Percentiles rank a stretch among this genome's conserved stretches.
These are phyloP conservation scores for Sugiyamaella xylanicola DNA, from an alignment of 1,139 yeast genomes.

Conservation along the genomic window DNA sequence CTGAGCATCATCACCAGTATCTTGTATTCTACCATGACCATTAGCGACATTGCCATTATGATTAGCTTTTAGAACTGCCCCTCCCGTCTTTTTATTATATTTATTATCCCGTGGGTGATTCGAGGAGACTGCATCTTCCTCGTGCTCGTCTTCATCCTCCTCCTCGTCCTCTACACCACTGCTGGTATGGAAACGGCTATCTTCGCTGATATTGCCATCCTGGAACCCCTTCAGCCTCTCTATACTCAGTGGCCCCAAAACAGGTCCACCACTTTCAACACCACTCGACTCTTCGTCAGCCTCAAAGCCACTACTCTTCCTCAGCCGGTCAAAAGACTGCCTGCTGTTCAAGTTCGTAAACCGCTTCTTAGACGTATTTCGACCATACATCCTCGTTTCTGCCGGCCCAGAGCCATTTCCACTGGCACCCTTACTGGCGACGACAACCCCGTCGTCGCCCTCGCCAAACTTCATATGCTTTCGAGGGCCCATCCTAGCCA, in stretches of 20 bases:
- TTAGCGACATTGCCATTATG: not conserved
- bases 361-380: not conserved
- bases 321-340: not conserved
- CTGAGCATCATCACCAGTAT: not conserved
- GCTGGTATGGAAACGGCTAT: constrained; percentile 24
- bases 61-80: too few relatives aligned
- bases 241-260: constrained; percentile 28
- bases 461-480: constrained; percentile 35
- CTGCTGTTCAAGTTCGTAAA: not conserved
- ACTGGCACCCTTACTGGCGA: not conserved
- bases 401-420: not conserved
- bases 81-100: too few relatives aligned
- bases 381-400: constrained; percentile 6
- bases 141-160: constrained; percentile 6
- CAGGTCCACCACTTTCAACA: constrained; percentile 1
- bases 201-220: constrained; percentile 26
- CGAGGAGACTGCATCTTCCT: too few relatives aligned
- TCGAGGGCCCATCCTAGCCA: constrained; percentile 39
- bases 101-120: too few relatives aligned
- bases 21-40: not conserved
- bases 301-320: constrained; percentile 1
- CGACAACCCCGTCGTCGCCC: constrained; percentile 15
- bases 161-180: constrained; percentile 8
- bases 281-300: constrained; percentile 4
- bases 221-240: constrained; percentile 27